Evolutionary conservation across 1,284 basidiomycete species (phyloP).

Genomic region (Phellopilus nigrolimitatus): DNA sequence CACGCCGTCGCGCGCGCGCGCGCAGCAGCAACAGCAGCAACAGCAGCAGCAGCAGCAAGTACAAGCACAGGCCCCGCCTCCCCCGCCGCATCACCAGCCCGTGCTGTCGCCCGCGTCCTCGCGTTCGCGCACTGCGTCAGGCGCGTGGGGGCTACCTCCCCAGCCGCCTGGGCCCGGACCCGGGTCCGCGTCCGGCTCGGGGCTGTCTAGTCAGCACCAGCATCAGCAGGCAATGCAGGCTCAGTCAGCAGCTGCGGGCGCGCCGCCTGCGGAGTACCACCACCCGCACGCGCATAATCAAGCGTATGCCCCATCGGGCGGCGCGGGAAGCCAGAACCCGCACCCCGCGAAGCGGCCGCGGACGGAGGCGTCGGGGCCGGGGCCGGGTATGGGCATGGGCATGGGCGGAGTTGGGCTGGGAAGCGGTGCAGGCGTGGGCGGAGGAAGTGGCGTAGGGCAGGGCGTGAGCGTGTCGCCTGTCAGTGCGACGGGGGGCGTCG

Average conservation of each 20-base stretch:
- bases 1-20: slow-evolving; percentile 31
- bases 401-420: background rate
- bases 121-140: background rate
- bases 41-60: slow-evolving; percentile 23
- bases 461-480: background rate
- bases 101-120: no score
- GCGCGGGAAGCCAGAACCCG: background rate
- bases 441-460: background rate
- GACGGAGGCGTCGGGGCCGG: background rate
- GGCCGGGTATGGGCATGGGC: background rate
- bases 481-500: no score
- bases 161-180: background rate
- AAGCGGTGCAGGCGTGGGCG: background rate
- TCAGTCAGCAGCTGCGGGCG: background rate
- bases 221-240: slow-evolving; percentile 3
- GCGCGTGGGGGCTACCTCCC: background rate
- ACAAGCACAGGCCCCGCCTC: slow-evolving; percentile 8
- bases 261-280: background rate
- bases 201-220: no score
- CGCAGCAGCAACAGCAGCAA: slow-evolving; percentile 27
- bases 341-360: background rate
- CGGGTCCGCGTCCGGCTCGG: no score
- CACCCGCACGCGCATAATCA: background rate
- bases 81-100: background rate
- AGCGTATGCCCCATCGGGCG: background rate